phyloP scores from a whole-genome alignment of 495 filamentous ascomycete genomes.

The Neurospora tetrasperma region DNA sequence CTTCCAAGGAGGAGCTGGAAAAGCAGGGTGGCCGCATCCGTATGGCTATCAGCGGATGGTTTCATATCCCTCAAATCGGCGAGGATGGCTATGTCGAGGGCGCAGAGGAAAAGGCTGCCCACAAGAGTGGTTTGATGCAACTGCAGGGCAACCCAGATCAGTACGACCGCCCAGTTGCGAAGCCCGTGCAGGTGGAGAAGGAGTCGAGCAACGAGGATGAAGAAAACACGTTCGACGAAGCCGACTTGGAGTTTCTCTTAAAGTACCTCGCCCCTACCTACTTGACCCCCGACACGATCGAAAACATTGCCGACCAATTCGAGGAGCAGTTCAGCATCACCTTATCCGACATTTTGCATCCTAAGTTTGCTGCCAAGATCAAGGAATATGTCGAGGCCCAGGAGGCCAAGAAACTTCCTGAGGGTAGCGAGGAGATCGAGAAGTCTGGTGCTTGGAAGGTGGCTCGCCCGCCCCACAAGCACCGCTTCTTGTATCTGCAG shows the following conservation, averaged over 20 bases:
- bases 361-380: slow-evolving; percentile 61
- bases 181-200: slow-evolving; percentile 42
- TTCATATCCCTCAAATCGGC: slow-evolving; percentile 91
- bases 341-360: slow-evolving; percentile 63
- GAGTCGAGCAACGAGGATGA: slow-evolving; percentile 31
- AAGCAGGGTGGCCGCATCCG: slow-evolving; percentile 63
- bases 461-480: slow-evolving; percentile 86
- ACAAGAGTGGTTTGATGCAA: slow-evolving; percentile 82
- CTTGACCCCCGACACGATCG: slow-evolving; percentile 86
- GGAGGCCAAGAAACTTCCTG: slow-evolving; percentile 41
- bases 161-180: slow-evolving; percentile 68
- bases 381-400: slow-evolving; percentile 56
- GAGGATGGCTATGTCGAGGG: slow-evolving; percentile 89
- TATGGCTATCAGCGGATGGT: slow-evolving; percentile 99
- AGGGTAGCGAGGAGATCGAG: slow-evolving; percentile 47
- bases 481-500: slow-evolving; percentile 79
- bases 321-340: slow-evolving; percentile 71
- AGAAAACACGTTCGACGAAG: slow-evolving; percentile 46
- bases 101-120: slow-evolving; percentile 75
- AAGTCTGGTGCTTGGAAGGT: slow-evolving; percentile 53
- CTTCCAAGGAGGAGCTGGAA: slow-evolving; percentile 38
- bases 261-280: slow-evolving; percentile 84
- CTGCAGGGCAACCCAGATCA: slow-evolving; percentile 82
- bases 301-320: slow-evolving; percentile 70
- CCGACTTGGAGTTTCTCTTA: slow-evolving; percentile 76